Base-by-base conservation (phyloP, 1,284 basidiomycete species). In the Rhizopogon hawkerae region DNA sequence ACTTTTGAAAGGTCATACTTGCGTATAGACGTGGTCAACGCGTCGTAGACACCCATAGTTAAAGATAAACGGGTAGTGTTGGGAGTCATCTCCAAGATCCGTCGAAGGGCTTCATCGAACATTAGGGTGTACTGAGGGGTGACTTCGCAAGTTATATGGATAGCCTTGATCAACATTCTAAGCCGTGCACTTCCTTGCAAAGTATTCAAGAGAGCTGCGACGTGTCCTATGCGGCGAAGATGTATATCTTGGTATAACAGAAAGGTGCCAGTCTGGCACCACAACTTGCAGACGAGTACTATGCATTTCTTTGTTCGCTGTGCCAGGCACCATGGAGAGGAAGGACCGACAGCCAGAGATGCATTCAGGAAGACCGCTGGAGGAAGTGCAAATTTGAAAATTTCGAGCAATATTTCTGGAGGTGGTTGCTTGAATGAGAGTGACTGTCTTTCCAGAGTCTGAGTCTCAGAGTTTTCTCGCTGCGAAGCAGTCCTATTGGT, bases 271-370 rank as follows among this genome's bases (percentile, higher is more conserved):
- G 18, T 37, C 8, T 48, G 34, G 5, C 23, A 14, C 45, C 45
- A 47, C 34, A 29, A 33, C 11, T 34, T 33, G 23, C 48, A 49
- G 33, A 48, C 46, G 7, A 38, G 21, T 9, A 48, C n/a, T 16
- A 38, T 8, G 11, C 10, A 1, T 35, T 47, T 47, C 46, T 47
- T 31, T 9, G 23, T 18, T 16, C 46, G 48, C 4, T 48, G 46
- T 5, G 23, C 35, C 23, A 13, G 45, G 5, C 31, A 14, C 47
- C 45, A 49, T 8, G 45, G 13, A 23, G 47, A 49, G 4, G 31
- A 47, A 44, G 45, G 47, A 14, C 47, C 47, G 16, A 16, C 9
- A 35, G 9, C n/a, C 29, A 49, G n/a, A 16, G 43, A 35, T n/a
- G 48, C 14, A 9, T 48, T 23, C 9, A 49, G 18, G 23, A 49